phyloP scores from a whole-genome alignment of 2,329 filamentous ascomycete genomes.

The Paraphoma sp. region DNA sequence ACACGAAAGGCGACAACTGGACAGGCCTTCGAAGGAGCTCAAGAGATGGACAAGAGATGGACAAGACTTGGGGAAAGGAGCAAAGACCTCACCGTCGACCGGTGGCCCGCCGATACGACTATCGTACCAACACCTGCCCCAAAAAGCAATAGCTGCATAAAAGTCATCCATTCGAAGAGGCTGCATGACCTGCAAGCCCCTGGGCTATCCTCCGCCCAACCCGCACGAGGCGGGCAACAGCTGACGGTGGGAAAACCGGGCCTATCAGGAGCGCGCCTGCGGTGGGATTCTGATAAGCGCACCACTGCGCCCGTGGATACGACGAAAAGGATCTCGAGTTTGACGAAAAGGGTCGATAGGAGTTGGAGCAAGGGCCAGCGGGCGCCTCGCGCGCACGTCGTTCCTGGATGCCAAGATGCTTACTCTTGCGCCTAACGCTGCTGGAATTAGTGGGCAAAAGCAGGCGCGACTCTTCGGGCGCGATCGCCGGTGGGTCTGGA shows the following conservation, averaged over 20 bases:
- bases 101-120: slow-evolving; percentile 17
- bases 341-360: slow-evolving; percentile 19
- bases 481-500: neutral
- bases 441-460: slow-evolving; percentile 10
- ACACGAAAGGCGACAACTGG: slow-evolving; percentile 4
- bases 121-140: slow-evolving; percentile 10
- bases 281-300: slow-evolving; percentile 21
- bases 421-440: slow-evolving; percentile 11
- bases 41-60: slow-evolving; percentile 23
- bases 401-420: slow-evolving; percentile 19
- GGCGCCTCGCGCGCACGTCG: slow-evolving; percentile 13
- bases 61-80: slow-evolving; percentile 19
- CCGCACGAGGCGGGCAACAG: slow-evolving; percentile 19
- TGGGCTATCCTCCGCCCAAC: slow-evolving; percentile 18
- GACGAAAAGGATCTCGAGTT: slow-evolving; percentile 22
- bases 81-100: slow-evolving; percentile 13
- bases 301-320: slow-evolving; percentile 18
- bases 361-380: slow-evolving; percentile 16
- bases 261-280: slow-evolving; percentile 15
- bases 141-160: slow-evolving; percentile 20
- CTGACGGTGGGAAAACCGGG: slow-evolving; percentile 4
- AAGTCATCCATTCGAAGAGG: slow-evolving; percentile 19
- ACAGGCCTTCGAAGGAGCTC: slow-evolving; percentile 13
- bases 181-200: slow-evolving; percentile 18
- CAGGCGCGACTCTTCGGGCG: neutral